phyloP scores from a whole-genome alignment of 345 rosid genomes.

The Kandelia obovata region DNA sequence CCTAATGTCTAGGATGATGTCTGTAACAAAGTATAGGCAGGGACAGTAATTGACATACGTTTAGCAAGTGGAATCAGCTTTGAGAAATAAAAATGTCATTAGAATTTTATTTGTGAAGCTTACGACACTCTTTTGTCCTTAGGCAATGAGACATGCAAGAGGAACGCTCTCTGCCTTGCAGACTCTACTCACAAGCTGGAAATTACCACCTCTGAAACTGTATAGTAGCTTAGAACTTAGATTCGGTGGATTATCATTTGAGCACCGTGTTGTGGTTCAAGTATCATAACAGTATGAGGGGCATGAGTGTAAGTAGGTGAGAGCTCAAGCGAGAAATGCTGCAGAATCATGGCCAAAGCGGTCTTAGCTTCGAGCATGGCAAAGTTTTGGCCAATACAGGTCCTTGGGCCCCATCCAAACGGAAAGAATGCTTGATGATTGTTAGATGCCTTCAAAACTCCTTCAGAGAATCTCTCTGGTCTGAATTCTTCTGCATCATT shows the following conservation, averaged over 20 bases:
- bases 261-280: conserved; percentile 56
- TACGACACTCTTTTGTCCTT: not conserved
- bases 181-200: not conserved
- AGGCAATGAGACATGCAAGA: not conserved
- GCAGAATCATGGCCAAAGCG: conserved; percentile 51
- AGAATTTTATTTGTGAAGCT: not conserved
- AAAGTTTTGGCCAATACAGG: conserved; percentile 44
- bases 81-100: too few relatives aligned
- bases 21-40: too few relatives aligned
- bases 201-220: not conserved
- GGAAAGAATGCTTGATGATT: conserved; percentile 31
- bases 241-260: conserved; percentile 36
- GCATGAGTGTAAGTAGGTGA: conserved; percentile 54
- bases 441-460: conserved; percentile 37
- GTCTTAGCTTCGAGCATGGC: conserved; percentile 53
- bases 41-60: too few relatives aligned
- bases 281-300: conserved; percentile 40
- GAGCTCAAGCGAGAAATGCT: conserved; percentile 37
- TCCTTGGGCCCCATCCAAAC: conserved; percentile 46
- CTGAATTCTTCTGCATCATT: conserved; percentile 37
- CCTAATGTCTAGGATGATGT: too few relatives aligned
- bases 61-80: too few relatives aligned
- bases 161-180: not conserved
- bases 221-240: not conserved
- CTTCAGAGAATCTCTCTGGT: conserved; percentile 46